phyloP scores from a whole-genome alignment of 2,329 filamentous ascomycete species.

The Fusarium coffeatum region DNA sequence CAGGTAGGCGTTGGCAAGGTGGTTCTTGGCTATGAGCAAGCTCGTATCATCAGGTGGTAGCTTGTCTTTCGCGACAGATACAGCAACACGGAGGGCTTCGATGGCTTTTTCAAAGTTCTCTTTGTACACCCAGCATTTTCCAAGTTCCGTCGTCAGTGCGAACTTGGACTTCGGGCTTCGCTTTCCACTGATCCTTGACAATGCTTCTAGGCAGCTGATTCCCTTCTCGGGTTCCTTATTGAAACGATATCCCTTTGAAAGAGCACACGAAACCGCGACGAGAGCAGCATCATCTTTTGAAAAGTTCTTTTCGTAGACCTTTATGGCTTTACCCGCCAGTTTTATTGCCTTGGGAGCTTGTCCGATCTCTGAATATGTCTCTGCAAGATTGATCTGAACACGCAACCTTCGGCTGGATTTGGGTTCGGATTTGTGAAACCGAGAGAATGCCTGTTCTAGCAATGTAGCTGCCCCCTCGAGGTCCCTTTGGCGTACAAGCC shows the following conservation, averaged over 20 bases:
- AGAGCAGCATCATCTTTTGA: not conserved
- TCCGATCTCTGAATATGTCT: not conserved
- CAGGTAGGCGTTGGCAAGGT: not conserved
- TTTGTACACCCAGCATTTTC: not conserved
- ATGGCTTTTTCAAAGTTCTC: not conserved
- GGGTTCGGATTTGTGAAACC: too few relatives aligned
- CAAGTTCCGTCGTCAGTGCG: not conserved
- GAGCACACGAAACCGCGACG: not conserved
- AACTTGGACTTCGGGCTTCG: not conserved
- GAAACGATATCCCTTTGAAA: not conserved
- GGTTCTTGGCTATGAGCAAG: fast-evolving
- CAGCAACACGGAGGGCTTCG: fast-evolving
- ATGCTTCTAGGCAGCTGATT: not conserved
- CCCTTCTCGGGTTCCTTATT: not conserved
- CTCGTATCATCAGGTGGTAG: fast-evolving
- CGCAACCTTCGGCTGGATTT: too few relatives aligned
- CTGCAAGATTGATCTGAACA: not conserved
- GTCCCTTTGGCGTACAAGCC: too few relatives aligned
- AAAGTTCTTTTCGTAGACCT: not conserved
- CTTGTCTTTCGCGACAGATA: fast-evolving
- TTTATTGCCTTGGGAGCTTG: not conserved
- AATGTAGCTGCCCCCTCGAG: too few relatives aligned
- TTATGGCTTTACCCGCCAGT: not conserved
- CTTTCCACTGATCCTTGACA: not conserved
- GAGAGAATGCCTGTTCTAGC: too few relatives aligned